Evolutionary conservation across 495 filamentous ascomycete species (phyloP).

Genomic region (Aspergillus incahuasiensis): DNA sequence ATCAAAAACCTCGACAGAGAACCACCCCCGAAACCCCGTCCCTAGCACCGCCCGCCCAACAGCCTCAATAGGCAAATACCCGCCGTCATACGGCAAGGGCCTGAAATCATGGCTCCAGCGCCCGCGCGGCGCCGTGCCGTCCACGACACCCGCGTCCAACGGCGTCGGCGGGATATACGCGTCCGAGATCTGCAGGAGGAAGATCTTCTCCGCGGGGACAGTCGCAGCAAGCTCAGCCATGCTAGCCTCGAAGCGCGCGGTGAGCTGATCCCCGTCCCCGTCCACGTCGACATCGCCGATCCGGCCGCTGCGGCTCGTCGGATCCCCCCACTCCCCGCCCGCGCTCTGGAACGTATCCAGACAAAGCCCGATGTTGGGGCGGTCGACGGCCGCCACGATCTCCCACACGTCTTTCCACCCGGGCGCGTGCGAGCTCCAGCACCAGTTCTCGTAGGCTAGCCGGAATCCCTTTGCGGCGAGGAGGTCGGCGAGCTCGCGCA

Average conservation of each 20-base stretch:
- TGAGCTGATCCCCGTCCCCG: conserved; percentile 41
- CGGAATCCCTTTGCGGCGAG: conserved; percentile 49
- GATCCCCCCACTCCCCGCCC: conserved; percentile 73
- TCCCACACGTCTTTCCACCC: conserved; percentile 65
- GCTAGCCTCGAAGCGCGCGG: conserved; percentile 45
- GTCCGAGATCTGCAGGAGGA: conserved; percentile 71
- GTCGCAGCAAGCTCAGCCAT: conserved; percentile 50
- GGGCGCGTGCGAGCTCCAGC: conserved; percentile 70
- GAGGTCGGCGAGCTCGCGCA: conserved; percentile 60
- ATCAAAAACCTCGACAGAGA: conserved; percentile 77
- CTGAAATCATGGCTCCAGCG: conserved; percentile 70
- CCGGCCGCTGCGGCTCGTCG: conserved; percentile 60
- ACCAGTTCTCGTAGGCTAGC: conserved; percentile 82
- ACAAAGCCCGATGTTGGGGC: conserved; percentile 68
- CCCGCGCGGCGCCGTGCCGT: conserved; percentile 52
- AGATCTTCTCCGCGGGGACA: conserved; percentile 68
- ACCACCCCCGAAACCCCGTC: conserved; percentile 70
- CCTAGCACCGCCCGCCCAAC: conserved; percentile 61
- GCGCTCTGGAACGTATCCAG: conserved; percentile 80
- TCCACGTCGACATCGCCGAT: conserved; percentile 32
- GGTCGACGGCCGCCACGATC: conserved; percentile 56
- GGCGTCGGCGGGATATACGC: conserved; percentile 58
- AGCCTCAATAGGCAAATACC: conserved; percentile 66
- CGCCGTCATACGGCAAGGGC: conserved; percentile 66
- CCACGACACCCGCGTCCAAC: conserved; percentile 20